Percentiles rank a stretch among this genome's conserved stretches.
Evolutionary conservation across 352 stramenopile species (phyloP).

Genomic region (Plasmopara viticola): DNA sequence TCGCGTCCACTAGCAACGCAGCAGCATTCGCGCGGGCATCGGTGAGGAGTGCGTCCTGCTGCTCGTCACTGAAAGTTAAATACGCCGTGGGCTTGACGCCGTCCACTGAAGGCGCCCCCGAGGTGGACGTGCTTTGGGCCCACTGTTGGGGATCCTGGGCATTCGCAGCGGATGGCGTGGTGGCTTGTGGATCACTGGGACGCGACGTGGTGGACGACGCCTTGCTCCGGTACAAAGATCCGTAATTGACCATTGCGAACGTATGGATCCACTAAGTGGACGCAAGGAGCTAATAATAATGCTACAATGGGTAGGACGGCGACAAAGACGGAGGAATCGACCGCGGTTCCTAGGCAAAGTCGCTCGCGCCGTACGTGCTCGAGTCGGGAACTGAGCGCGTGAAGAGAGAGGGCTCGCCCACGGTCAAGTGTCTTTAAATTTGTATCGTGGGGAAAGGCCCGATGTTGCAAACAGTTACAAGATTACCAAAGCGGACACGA

Average conservation of each 20-base stretch:
- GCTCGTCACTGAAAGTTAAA: constrained; percentile 44
- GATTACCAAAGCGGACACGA: background rate
- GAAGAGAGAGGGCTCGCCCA: constrained; percentile 1
- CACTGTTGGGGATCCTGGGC: constrained; percentile 13
- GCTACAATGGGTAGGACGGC: background rate
- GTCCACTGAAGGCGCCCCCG: constrained; percentile 4
- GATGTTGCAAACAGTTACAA: constrained; percentile 11
- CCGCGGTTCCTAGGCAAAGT: constrained; percentile 3
- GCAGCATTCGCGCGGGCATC: constrained; percentile 49
- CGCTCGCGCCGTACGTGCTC: constrained; percentile 17
- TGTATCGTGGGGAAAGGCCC: constrained; percentile 17
- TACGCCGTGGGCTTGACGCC: constrained; percentile 33
- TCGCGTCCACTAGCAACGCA: constrained; percentile 48
- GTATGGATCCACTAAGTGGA: constrained; percentile 19
- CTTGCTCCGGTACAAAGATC: constrained; percentile 30
- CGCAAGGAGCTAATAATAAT: background rate
- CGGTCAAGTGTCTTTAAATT: background rate
- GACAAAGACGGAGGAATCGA: background rate
- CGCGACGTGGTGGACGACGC: constrained; percentile 16
- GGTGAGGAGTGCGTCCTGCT: constrained; percentile 40
- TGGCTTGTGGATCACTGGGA: constrained; percentile 17
- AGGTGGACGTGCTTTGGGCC: constrained; percentile 15
- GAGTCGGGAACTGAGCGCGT: constrained; percentile 29
- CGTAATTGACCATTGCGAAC: constrained; percentile 30
- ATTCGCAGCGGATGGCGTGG: constrained; percentile 4